Evolutionary conservation across 805 yeast species (phyloP).

Genomic region (Cyberlindnera euphorbiiphila): DNA sequence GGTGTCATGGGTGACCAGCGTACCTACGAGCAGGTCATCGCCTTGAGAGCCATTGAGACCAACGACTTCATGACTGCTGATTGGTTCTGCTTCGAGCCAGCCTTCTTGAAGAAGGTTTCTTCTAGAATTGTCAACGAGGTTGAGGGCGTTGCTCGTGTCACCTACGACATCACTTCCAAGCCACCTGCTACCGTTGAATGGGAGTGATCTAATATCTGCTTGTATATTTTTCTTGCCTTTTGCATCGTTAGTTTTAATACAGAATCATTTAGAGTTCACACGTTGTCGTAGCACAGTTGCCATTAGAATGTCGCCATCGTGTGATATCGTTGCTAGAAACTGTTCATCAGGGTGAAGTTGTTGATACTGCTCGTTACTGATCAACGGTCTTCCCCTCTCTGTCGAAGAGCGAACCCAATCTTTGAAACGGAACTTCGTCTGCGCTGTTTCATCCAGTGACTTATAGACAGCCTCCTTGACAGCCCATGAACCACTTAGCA

Average conservation of each 20-base stretch:
- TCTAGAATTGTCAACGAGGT: conserved; percentile 98
- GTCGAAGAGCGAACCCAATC: conserved; percentile 53
- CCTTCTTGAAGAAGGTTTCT: conserved; percentile 88
- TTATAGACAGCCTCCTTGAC: conserved; percentile 72
- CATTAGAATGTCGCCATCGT: conserved; percentile 57
- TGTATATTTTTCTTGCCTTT: background rate
- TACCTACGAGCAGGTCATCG: conserved; percentile 98
- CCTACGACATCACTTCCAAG: conserved; percentile 96
- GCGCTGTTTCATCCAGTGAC: conserved; percentile 46
- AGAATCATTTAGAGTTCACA: conserved; percentile 2
- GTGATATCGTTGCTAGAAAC: conserved; percentile 55
- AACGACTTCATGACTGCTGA: conserved; percentile 99
- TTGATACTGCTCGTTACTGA: conserved; percentile 33
- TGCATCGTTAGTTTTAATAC: conserved; percentile 6
- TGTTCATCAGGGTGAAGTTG: conserved; percentile 34
- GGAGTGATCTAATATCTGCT: conserved; percentile 54
- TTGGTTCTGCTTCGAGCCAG: conserved; percentile 93
- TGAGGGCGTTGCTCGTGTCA: conserved; percentile 97
- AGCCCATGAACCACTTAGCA: conserved; percentile 65
- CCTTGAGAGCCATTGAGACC: conserved; percentile 96
- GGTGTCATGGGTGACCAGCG: conserved; percentile 99
- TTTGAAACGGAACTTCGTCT: conserved; percentile 48
- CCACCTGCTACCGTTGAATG: conserved; percentile 99
- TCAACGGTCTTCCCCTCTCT: conserved; percentile 40
- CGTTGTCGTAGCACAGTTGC: conserved; percentile 50